Base-by-base conservation (phyloP, 169 alveolate species). In the Cryptosporidium canis region DNA sequence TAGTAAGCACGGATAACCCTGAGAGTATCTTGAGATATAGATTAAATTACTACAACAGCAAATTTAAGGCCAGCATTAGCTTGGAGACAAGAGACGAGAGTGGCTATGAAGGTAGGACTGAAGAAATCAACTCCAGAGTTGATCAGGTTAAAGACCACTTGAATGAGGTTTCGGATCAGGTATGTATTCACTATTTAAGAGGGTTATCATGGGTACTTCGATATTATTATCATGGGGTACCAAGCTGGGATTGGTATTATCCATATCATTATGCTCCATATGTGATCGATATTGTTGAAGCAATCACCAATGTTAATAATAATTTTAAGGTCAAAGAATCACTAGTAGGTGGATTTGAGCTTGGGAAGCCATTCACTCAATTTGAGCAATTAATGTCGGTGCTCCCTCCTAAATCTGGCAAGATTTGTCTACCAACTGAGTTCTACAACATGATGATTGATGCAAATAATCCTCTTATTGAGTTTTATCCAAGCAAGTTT, bases 251-350 rank as follows among this genome's bases (percentile, higher is more conserved):
- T 64, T 98, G 99, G 99, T 98, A 90, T 94, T 98, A 97, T 91
- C 99, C 99, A 24, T 98, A 92, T 91, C 99, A 98, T 92, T 98
- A 98, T 92, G 99, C 99, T 35, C 99, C 99, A 44, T 96, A 97
- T 93, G 97, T 99, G 31, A 92, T 96, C 12, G 99, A 98, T 92
- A 55, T 77, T 77, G 63, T 48, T 1, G 72, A 77, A 14, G 5
- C 63, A 27, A 18, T 61, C 14, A 37, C 29, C 29, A 41, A 55
- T 58, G 0, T n/a, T 8, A 44, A 58, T 5, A 77, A 61, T 58
- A 27, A 41, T 11, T 16, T 8, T 12, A 61, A 41, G 31, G 37
- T 77, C 43, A 77, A 56, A 61, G 87, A 77, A 14, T 39, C 72
- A 43, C 31, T 61, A 35, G 21, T 77, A 9, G 66, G 63, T 14